Base-by-base conservation (phyloP, 2,329 filamentous ascomycete species). In the Ceratocystis colombiana region DNA sequence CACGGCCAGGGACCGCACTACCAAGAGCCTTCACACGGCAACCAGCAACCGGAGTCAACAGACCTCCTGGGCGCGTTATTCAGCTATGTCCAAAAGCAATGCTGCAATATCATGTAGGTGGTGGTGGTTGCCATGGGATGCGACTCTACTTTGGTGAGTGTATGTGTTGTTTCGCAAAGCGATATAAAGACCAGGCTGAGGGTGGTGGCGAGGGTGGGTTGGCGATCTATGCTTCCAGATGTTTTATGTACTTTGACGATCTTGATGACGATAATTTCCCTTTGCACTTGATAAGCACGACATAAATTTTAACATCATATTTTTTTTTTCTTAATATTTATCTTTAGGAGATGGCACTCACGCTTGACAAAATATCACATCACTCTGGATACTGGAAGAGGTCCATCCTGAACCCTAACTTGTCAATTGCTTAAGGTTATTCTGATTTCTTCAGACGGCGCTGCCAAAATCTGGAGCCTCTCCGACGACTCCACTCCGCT, bases 31-130 rank as follows among this genome's bases (percentile, higher is more conserved):
- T 41, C 44, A n/a, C 48, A 61, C 12, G 44, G 41, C 41, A 71
- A 75, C 65, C 73, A 75, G 22, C 62, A 61, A 15, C 68, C 62
- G 10, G 67, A 53, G n/a, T 81, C 86, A 70, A 79, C 85, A 69
- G 73, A 69, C 55, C 41, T 69, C 5, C 17, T 68, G 12, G 65
- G 66, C 3, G 15, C 22, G 8, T 28, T 70, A 17, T 66, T 70
- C 44, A 53, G 64, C 7, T 85, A 85, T 76, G 73, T 90, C 73
- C 84, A 85, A 74, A 85, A 84, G 75, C 77, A 77, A 67, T 92
- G 88, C 76, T 92, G 88, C 78, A 77, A 84, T 48, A 83, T 93
- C 71, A 92, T 92, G 88, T 93, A 78, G 37, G 37, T 41, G 25
- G 20, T 6, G 22, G 44, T 6, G 37, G 8, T 37, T 30, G 22